phyloP scores from a whole-genome alignment of 2,329 filamentous ascomycete species.

The Stachybotrys chlorohalonatus region DNA sequence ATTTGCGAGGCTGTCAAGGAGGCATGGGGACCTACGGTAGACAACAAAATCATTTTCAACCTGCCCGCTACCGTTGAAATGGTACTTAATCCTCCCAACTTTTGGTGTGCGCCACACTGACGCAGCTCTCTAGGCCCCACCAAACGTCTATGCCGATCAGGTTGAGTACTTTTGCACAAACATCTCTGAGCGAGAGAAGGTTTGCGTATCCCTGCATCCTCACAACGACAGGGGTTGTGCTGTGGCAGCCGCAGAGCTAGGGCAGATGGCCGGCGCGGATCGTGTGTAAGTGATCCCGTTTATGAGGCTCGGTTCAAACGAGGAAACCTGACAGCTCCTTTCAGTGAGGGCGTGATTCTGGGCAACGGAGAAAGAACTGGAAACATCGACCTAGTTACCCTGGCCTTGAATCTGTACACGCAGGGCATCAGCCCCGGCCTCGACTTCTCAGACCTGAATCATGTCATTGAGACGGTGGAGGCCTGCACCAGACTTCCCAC shows the following conservation, averaged over 20 bases:
- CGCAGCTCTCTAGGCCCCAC: slow-evolving; percentile 49
- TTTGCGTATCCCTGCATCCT: slow-evolving; percentile 82
- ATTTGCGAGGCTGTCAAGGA: slow-evolving; percentile 90
- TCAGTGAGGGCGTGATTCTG: too few relatives aligned
- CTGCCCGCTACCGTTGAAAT: slow-evolving; percentile 93
- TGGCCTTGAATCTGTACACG: slow-evolving; percentile 89
- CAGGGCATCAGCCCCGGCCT: slow-evolving; percentile 79
- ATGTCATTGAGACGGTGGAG: slow-evolving; percentile 83
- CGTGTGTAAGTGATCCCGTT: slow-evolving; percentile 86
- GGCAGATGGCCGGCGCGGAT: slow-evolving; percentile 93
- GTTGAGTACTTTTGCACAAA: slow-evolving; percentile 91
- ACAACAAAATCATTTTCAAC: slow-evolving; percentile 90
- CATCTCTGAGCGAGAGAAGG: slow-evolving; percentile 76
- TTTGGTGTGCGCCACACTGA: too few relatives aligned
- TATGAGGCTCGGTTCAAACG: slow-evolving; percentile 20
- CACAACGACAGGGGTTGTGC: slow-evolving; percentile 93
- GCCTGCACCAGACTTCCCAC: slow-evolving; percentile 91
- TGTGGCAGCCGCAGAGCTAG: slow-evolving; percentile 81
- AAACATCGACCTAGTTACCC: slow-evolving; percentile 88
- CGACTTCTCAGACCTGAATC: slow-evolving; percentile 84
- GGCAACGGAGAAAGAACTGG: slow-evolving; percentile 90
- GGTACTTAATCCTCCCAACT: slow-evolving; percentile 17
- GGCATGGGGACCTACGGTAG: slow-evolving; percentile 75
- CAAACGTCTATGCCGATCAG: slow-evolving; percentile 88
- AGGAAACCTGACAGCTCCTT: background rate